phyloP scores from a whole-genome alignment of 345 rosid species.

The Camelina sativa region DNA sequence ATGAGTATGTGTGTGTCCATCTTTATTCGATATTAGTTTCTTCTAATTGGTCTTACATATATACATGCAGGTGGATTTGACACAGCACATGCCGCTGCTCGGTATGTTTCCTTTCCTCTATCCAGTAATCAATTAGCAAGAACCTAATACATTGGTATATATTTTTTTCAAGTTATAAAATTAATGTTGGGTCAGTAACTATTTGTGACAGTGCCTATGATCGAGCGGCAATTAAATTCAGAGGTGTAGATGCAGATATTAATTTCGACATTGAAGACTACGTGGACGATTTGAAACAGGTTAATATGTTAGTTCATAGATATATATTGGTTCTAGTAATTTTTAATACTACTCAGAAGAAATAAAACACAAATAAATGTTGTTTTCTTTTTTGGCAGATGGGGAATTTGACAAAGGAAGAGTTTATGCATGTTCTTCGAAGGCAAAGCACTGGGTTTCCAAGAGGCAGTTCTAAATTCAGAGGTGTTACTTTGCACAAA shows the following conservation, averaged over 20 bases:
- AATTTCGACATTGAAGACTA: conserved; percentile 87
- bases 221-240: conserved; percentile 94
- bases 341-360: not conserved
- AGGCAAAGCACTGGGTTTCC: conserved; percentile 98
- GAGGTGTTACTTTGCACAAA: conserved; percentile 97
- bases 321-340: not conserved
- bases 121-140: not conserved
- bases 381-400: conserved; percentile 48
- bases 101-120: conserved; percentile 47
- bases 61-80: conserved; percentile 86
- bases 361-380: not conserved
- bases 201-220: conserved; percentile 80
- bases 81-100: conserved; percentile 99
- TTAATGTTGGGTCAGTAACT: not conserved
- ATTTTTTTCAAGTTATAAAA: not conserved
- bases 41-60: conserved; percentile 14
- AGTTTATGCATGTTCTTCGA: conserved; percentile 92
- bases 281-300: conserved; percentile 92
- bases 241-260: conserved; percentile 95
- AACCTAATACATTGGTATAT: not conserved
- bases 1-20: not conserved
- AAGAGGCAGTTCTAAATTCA: conserved; percentile 93
- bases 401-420: conserved; percentile 86
- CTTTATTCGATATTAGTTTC: not conserved
- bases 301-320: conserved; percentile 1